These are phyloP conservation scores for Pyricularia grisea DNA, from an alignment of 2,329 filamentous ascomycete species.

Conservation along the genomic window DNA sequence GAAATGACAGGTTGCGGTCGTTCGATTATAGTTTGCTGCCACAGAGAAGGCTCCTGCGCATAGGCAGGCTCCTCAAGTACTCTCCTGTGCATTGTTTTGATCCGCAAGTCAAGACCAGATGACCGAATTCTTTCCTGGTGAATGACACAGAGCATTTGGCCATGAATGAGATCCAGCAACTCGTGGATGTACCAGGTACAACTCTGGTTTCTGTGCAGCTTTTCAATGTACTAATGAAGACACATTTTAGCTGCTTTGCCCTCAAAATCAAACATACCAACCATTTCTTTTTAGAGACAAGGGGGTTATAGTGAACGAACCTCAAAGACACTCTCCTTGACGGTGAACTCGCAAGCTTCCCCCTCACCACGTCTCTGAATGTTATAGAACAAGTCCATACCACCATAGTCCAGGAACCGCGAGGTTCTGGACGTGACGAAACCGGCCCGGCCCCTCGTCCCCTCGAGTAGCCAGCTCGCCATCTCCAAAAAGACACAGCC, in stretches of 20 bases:
- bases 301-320: no score
- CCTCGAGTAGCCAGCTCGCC: constrained; percentile 6
- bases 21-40: not conserved
- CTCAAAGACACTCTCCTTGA: not conserved
- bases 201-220: not conserved
- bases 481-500: constrained; percentile 15
- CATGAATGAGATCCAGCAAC: not conserved
- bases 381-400: not conserved
- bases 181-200: not conserved
- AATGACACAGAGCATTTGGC: not conserved
- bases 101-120: not conserved
- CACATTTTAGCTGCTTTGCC: not conserved
- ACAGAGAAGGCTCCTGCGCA: not conserved
- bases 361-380: not conserved
- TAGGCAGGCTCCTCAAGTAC: not conserved
- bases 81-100: not conserved
- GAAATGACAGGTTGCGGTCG: not conserved
- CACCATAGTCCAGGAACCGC: not conserved
- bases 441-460: not conserved
- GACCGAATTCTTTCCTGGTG: not conserved
- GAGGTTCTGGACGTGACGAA: not conserved
- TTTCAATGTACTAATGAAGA: not conserved
- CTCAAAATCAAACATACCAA: not conserved
- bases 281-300: no score
- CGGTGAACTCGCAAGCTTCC: not conserved